Base-by-base conservation (phyloP, 495 filamentous ascomycete species). In the Haplographium delicatum region DNA sequence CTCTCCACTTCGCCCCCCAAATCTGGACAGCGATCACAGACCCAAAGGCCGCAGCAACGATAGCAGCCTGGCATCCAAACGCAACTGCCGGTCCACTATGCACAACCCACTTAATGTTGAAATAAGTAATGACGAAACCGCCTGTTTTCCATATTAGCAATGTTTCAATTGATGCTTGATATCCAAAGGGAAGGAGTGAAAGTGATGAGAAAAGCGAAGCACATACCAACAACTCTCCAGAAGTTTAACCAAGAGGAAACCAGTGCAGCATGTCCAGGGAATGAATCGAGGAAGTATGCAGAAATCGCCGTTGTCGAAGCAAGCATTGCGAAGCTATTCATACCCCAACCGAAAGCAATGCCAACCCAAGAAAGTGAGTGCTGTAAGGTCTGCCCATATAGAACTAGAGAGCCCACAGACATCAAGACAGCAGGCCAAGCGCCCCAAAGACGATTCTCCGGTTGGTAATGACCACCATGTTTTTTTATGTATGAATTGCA, bases 261-360 rank as follows among this genome's bases (percentile, higher is more conserved):
- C 47, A 68, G 58, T 3, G 63, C 66, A 11, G 62, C 57, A n/a
- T 62, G 62, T 13, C 60, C 46, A 1, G 66, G 68, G 41, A 69
- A 69, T 22, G 51, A 53, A 53, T 73, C 70, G 3, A 71, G 60
- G 20, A 53, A 24, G 50, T 71, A 71, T 10, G 68, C 67, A 24
- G 50, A 63, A 18, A 71, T 60, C 8, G 60, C 65, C 0, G 60
- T 62, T 18, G 62, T 66, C 22, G 43, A 49, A 25, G 62, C 59
- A 50, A 69, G 59, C 31, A 53, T 53, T 25, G 56, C 62, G 28
- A 66, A 61, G 25, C 45, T 51, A 24, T 63, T 58, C 49, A 68
- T 50, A 13, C 39, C 61, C 62, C 62, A 64, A n/a, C 55, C 65
- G 24, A 67, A 37, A 3, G 60, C 59, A 35, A 67, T 51, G 10